A percentile compares a stretch with the other conserved stretches of the same genome.
Evolutionary conservation across 768 basidiomycete species (phyloP).

Genomic region (Tricholoma terreum): DNA sequence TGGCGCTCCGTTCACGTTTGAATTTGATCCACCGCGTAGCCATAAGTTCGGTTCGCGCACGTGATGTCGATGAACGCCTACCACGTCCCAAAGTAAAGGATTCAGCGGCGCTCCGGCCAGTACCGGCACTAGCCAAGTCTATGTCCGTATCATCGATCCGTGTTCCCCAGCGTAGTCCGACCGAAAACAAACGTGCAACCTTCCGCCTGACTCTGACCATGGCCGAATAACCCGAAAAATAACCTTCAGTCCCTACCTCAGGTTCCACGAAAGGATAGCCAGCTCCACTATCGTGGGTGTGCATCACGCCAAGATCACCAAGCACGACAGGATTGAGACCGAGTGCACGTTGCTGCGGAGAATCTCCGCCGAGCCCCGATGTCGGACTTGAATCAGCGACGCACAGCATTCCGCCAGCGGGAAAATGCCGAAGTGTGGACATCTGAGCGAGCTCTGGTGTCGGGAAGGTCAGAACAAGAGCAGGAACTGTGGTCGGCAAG

Average conservation of each 20-base stretch:
- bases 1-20: neutral
- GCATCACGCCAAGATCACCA: neutral
- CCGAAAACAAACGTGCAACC: constrained; percentile 5
- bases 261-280: neutral
- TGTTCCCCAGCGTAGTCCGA: constrained; percentile 2
- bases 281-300: neutral
- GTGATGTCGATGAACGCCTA: neutral
- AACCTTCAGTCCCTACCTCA: neutral
- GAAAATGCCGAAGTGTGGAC: neutral
- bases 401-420: neutral
- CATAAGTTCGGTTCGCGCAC: neutral
- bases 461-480: neutral
- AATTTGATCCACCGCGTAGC: neutral
- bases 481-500: neutral
- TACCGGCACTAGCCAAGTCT: neutral
- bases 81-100: neutral
- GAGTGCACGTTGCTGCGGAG: neutral
- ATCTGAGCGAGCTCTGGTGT: neutral
- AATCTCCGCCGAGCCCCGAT: neutral
- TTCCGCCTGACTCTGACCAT: neutral
- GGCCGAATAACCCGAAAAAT: neutral
- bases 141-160: neutral
- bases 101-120: neutral
- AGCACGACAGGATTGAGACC: neutral
- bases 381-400: neutral